Conservation (phyloP, 139 green algal genomes). For the Asterochloris erici region DNA sequence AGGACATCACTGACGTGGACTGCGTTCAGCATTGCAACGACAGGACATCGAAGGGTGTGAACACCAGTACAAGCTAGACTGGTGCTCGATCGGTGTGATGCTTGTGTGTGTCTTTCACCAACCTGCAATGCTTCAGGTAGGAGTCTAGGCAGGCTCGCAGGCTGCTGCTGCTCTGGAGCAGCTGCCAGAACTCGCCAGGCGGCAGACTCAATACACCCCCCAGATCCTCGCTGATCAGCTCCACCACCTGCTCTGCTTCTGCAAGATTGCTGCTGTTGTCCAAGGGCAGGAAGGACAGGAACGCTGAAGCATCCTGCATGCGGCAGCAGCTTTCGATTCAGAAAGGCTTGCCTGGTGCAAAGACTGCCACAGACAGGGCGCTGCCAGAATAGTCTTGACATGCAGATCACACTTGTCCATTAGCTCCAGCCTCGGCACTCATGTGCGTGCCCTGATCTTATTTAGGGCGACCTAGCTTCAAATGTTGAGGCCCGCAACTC, state of each 20-base stretch:
- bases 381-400: too few species aligned
- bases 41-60: too few species aligned
- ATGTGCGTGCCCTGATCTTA: too few species aligned
- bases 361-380: too few species aligned
- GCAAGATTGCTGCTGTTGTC: conserved; percentile 39
- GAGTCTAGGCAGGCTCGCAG: conserved; percentile 60
- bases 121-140: conserved; percentile 56
- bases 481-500: too few species aligned
- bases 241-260: conserved; percentile 29
- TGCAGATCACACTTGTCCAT: too few species aligned
- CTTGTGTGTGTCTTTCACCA: neutral
- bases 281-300: conserved; percentile 47
- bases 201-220: conserved; percentile 36
- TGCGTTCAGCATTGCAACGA: too few species aligned
- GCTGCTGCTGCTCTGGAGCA: conserved; percentile 34
- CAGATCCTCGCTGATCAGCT: conserved; percentile 45
- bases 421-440: too few species aligned
- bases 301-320: conserved; percentile 17
- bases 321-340: too few species aligned
- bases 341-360: too few species aligned
- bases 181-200: conserved; percentile 49
- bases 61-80: neutral
- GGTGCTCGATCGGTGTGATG: neutral
- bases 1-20: neutral
- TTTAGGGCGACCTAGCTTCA: too few species aligned